Evolutionary conservation across 1,284 basidiomycete species (phyloP).

Genomic region (Coniferiporia sulphurascens): DNA sequence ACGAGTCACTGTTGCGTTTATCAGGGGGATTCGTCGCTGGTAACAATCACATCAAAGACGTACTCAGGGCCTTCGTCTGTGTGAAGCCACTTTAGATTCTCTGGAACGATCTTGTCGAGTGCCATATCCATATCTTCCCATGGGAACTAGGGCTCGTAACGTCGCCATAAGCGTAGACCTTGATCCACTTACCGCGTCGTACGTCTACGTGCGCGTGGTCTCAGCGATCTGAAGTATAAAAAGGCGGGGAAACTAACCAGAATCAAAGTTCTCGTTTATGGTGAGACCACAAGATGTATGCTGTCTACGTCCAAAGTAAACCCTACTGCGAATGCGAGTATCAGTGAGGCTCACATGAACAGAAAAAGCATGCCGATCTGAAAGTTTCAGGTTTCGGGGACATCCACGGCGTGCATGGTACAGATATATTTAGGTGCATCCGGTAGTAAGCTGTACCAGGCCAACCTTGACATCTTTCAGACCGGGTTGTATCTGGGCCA

Average conservation of each 20-base stretch:
- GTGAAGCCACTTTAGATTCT: slow-evolving; percentile 81
- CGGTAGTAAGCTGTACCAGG: background rate
- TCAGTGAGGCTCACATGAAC: slow-evolving; percentile 42
- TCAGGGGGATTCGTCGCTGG: background rate
- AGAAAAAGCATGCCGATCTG: slow-evolving; percentile 28
- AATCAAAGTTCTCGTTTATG: slow-evolving; percentile 83
- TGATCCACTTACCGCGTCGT: slow-evolving; percentile 39
- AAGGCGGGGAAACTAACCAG: slow-evolving; percentile 37
- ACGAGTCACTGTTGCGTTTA: slow-evolving; percentile 61
- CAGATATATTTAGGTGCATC: background rate
- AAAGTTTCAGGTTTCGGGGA: background rate
- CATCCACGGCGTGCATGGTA: background rate
- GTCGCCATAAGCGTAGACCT: slow-evolving; percentile 15
- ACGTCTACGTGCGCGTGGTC: slow-evolving; percentile 40
- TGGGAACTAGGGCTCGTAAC: slow-evolving; percentile 8
- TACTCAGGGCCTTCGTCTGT: slow-evolving; percentile 90
- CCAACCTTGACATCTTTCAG: slow-evolving; percentile 64
- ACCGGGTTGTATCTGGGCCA: slow-evolving; percentile 68
- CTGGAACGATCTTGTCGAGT: slow-evolving; percentile 84
- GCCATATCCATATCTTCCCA: slow-evolving; percentile 77
- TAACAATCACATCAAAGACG: slow-evolving; percentile 26
- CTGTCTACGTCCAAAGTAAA: slow-evolving; percentile 46
- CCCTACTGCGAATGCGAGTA: slow-evolving; percentile 59
- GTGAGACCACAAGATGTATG: slow-evolving; percentile 90
- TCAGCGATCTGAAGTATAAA: background rate